These are phyloP conservation scores for Angophora floribunda DNA, from an alignment of 345 rosid genomes.

Conservation along the genomic window DNA sequence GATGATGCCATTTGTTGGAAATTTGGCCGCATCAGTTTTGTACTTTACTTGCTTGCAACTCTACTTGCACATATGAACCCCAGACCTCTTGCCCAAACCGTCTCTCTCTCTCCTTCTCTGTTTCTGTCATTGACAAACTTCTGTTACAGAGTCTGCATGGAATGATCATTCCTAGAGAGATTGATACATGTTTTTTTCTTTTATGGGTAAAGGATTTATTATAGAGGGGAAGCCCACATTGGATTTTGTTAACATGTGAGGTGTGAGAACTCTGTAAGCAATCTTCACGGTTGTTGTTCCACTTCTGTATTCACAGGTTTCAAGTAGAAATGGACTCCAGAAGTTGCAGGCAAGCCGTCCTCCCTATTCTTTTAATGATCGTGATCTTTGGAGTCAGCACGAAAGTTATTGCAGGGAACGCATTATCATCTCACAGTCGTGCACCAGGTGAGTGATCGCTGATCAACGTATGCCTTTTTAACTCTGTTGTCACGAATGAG, in stretches of 20 bases:
- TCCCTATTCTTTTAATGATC: constrained; percentile 3
- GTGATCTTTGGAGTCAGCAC: constrained; percentile 2
- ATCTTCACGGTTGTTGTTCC: background rate
- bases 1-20: background rate
- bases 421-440: background rate
- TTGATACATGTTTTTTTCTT: background rate
- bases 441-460: constrained; percentile 7
- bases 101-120: background rate
- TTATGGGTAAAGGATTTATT: background rate
- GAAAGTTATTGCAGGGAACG: background rate
- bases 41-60: background rate
- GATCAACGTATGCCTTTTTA: background rate
- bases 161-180: background rate
- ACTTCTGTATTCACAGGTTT: background rate
- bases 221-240: background rate
- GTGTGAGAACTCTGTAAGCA: background rate
- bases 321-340: constrained; percentile 12
- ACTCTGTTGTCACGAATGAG: background rate
- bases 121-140: background rate
- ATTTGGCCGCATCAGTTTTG: background rate
- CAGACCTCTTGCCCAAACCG: constrained; percentile 1
- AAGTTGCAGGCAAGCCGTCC: background rate
- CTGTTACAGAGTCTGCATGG: background rate
- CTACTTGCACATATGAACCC: background rate
- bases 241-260: background rate